Percentiles rank a stretch among this genome's conserved stretches.
Conservation (phyloP, 495 filamentous ascomycete species). For the Xylaria curta region DNA sequence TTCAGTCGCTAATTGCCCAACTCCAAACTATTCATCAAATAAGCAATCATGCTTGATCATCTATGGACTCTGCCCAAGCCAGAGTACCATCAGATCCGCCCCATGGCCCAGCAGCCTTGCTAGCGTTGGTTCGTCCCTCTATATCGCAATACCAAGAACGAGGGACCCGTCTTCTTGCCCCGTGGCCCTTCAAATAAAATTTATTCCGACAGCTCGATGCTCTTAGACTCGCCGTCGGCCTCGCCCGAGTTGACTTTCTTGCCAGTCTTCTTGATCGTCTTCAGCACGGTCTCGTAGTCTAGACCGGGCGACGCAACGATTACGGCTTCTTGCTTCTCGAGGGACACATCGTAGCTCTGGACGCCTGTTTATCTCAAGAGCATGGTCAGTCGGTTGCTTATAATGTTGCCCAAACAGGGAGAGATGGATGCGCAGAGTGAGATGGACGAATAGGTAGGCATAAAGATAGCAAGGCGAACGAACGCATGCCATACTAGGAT, state of each 20-base stretch:
- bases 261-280: constrained; percentile 92
- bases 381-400: constrained; percentile 6
- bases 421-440: too few relatives aligned
- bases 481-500: not conserved
- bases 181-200: not conserved
- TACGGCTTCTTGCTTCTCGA: constrained; percentile 79
- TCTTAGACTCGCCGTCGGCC: constrained; percentile 59
- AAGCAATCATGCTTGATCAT: constrained; percentile 11
- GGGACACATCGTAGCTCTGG: constrained; percentile 83
- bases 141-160: not conserved
- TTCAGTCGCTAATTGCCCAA: constrained; percentile 1
- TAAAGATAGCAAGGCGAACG: not conserved
- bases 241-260: constrained; percentile 83
- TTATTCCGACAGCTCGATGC: constrained; percentile 49
- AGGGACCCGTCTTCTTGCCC: not conserved
- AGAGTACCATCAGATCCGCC: not conserved
- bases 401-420: not conserved
- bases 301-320: constrained; percentile 69
- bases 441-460: not conserved
- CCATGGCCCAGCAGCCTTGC: not conserved
- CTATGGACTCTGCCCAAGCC: not conserved
- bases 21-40: constrained; percentile 12
- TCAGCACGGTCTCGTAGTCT: constrained; percentile 79
- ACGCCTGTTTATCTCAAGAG: constrained; percentile 64
- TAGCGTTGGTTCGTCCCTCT: not conserved